phyloP scores from a whole-genome alignment of 2,329 filamentous ascomycete genomes.

The Exophiala alcalophila region DNA sequence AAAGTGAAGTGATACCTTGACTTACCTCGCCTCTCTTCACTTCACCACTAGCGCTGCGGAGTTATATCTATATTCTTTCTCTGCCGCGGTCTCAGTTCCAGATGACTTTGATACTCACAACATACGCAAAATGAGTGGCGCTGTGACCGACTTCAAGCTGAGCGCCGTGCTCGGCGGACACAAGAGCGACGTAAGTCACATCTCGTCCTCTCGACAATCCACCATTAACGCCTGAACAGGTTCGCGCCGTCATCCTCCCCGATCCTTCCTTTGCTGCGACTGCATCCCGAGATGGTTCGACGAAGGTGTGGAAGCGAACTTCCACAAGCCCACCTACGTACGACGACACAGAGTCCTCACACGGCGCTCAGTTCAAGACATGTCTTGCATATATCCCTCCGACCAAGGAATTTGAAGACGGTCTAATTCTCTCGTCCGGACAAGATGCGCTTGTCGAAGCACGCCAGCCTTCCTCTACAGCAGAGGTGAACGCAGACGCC shows the following conservation, averaged over 20 bases:
- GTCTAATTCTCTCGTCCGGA: conserved; percentile 81
- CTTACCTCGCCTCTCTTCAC: too few relatives aligned
- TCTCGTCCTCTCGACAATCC: conserved; percentile 20
- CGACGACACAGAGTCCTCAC: conserved; percentile 72
- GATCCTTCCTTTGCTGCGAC: conserved; percentile 70
- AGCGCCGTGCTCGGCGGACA: conserved; percentile 86
- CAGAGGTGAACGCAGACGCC: conserved; percentile 76
- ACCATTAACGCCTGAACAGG: conserved; percentile 53
- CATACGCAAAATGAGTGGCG: conserved; percentile 13
- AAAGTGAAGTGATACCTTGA: too few relatives aligned
- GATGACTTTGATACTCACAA: conserved; percentile 1
- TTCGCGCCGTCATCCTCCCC: conserved; percentile 80
- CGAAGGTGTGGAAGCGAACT: conserved; percentile 76
- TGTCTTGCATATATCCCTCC: conserved; percentile 73
- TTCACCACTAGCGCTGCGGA: too few relatives aligned
- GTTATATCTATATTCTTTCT: background rate
- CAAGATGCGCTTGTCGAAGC: conserved; percentile 93
- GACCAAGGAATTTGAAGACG: conserved; percentile 66
- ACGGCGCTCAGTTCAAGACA: conserved; percentile 85
- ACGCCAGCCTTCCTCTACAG: conserved; percentile 63
- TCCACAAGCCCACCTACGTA: conserved; percentile 66
- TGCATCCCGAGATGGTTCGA: conserved; percentile 86
- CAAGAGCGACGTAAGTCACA: conserved; percentile 73
- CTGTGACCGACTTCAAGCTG: conserved; percentile 58
- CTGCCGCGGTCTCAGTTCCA: background rate